phyloP scores from a whole-genome alignment of 768 basidiomycete genomes.

The Obba rivulosa region DNA sequence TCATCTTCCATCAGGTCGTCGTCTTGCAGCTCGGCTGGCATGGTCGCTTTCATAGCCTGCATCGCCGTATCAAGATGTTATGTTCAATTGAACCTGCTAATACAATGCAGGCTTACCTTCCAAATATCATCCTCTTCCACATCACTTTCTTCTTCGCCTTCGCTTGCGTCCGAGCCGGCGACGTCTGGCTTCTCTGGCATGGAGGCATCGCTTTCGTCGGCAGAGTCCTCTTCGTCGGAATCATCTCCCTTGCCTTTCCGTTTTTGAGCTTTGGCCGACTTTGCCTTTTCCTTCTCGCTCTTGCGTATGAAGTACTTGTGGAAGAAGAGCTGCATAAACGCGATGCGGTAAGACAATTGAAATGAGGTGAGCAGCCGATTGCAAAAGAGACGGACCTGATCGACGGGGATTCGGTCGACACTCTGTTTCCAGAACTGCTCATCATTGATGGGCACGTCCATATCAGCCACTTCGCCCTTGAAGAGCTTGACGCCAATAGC shows the following conservation, averaged over 20 bases:
- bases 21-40: constrained; percentile 49
- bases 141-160: constrained; percentile 37
- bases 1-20: constrained; percentile 27
- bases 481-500: constrained; percentile 65
- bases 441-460: constrained; percentile 59
- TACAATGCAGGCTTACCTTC: constrained; percentile 55
- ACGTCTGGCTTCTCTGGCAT: constrained; percentile 12
- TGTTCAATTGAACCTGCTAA: background rate
- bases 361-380: background rate
- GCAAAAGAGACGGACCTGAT: constrained; percentile 53
- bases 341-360: background rate
- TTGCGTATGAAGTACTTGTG: constrained; percentile 83
- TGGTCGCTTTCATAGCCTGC: constrained; percentile 86
- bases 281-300: constrained; percentile 47
- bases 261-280: constrained; percentile 40
- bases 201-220: constrained; percentile 23
- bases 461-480: constrained; percentile 48
- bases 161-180: constrained; percentile 16
- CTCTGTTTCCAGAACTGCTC: constrained; percentile 67
- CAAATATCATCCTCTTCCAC: constrained; percentile 73
- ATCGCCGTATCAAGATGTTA: constrained; percentile 1
- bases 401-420: constrained; percentile 72
- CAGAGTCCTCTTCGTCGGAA: constrained; percentile 24
- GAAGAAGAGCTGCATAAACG: constrained; percentile 67
- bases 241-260: constrained; percentile 37